Base-by-base conservation (phyloP, 1,284 basidiomycete species). In the Malassezia psittaci region DNA sequence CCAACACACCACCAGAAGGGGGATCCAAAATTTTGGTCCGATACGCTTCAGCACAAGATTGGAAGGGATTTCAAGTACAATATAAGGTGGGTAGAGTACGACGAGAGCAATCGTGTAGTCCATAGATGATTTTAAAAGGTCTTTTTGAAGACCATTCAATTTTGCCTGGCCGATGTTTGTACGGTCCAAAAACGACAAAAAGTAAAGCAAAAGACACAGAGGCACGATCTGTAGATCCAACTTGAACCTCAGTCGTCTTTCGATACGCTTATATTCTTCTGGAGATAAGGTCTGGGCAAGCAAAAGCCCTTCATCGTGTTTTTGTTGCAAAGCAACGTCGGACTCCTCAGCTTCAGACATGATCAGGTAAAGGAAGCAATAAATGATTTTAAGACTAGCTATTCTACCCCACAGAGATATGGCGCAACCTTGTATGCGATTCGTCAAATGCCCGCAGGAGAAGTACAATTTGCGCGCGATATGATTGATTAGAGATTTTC, bases 1-100 rank as follows among this genome's bases (percentile, higher is more conserved):
- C 69, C 69, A 70, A 16, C 40, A 41, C 13, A 52, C 50, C 24
- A 70, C 58, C 9, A 72, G 63, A 24, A 58, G 36, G 13, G 68
- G 67, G 34, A 69, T 66, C 66, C 64, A 69, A 13, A 59, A 45
- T 2, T 60, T 56, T 0, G 69, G 51, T 5, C 67, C 67, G 29
- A 72, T 13, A 19, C 52, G 61, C 29, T 75, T 63, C 12, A 73
- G 54, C 3, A 69, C 40, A 8, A 73, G 51, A 16, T 72, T 67
- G 10, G 67, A 63, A 0, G 66, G 65, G 29, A 73, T 60, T 29
- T 72, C 70, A 37, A 73, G 61, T 18, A 62, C 33, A 32, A 73
- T 72, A 59, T 76, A 77, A 4, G 66, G 60, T 0, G 68, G 59
- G 53, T 70, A 73, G n/a, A 68, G 62, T 3, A 68, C 61, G n/a